Percentiles rank a stretch among this genome's conserved stretches.
phyloP scores from a whole-genome alignment of 2,329 filamentous ascomycete genomes.

The Cladobotryum mycophilum region DNA sequence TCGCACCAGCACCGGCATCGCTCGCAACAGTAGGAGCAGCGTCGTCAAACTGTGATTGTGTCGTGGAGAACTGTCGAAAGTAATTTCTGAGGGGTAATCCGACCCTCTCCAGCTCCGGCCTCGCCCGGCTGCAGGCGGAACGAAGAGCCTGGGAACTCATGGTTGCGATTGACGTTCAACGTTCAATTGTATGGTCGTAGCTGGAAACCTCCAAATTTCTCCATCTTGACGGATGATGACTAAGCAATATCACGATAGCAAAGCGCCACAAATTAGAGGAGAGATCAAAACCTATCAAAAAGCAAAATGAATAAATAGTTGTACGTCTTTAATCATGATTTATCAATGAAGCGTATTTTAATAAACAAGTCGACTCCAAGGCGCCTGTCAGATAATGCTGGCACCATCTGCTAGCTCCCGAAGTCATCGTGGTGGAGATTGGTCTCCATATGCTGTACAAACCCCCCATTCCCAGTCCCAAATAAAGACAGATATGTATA shows the following conservation, averaged over 20 bases:
- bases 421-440: neutral
- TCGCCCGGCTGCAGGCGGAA: conserved; percentile 30
- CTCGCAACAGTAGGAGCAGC: conserved; percentile 14
- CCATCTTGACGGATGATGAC: neutral
- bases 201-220: conserved; percentile 11
- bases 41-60: conserved; percentile 28
- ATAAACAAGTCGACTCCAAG: neutral
- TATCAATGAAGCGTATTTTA: neutral
- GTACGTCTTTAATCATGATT: neutral
- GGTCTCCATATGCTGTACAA: neutral
- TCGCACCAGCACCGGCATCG: conserved; percentile 1
- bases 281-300: no score
- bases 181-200: no score
- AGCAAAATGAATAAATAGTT: no score
- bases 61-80: conserved; percentile 34
- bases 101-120: conserved; percentile 28
- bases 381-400: neutral
- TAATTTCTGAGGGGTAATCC: conserved; percentile 26
- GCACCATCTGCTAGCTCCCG: neutral
- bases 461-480: neutral
- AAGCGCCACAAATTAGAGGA: neutral
- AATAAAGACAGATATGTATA: neutral
- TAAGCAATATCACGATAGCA: conserved; percentile 1
- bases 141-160: conserved; percentile 35
- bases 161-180: conserved; percentile 15